These are phyloP conservation scores for Huiozyma naganishii DNA, from an alignment of 805 yeast species.

Conservation along the genomic window DNA sequence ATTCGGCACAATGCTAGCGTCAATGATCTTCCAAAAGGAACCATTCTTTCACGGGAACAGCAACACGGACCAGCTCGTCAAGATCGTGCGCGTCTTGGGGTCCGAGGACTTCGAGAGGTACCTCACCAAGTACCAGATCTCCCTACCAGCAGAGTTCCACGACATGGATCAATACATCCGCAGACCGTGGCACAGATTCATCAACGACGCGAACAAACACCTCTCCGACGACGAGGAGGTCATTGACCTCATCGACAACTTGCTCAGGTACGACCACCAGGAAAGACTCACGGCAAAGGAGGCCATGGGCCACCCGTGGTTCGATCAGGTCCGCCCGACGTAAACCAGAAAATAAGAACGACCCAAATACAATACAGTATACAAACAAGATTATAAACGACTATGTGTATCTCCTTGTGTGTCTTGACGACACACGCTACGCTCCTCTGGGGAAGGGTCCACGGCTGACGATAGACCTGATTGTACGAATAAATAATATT, in stretches of 20 bases:
- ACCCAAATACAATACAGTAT: background rate
- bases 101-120: slow-evolving; percentile 68
- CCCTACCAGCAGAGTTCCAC: slow-evolving; percentile 64
- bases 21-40: slow-evolving; percentile 80
- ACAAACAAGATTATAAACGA: background rate
- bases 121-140: slow-evolving; percentile 58
- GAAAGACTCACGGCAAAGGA: slow-evolving; percentile 81
- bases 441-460: too few species aligned
- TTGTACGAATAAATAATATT: too few species aligned
- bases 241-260: slow-evolving; percentile 68
- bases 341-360: slow-evolving; percentile 10
- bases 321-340: slow-evolving; percentile 3
- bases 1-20: slow-evolving; percentile 85
- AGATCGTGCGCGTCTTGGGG: slow-evolving; percentile 80
- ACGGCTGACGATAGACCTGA: too few species aligned
- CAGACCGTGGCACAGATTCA: slow-evolving; percentile 78
- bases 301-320: slow-evolving; percentile 57
- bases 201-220: slow-evolving; percentile 58
- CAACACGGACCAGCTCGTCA: slow-evolving; percentile 82
- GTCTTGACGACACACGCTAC: too few species aligned
- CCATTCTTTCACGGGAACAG: slow-evolving; percentile 90
- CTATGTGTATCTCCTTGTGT: background rate
- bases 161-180: slow-evolving; percentile 66
- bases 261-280: slow-evolving; percentile 79
- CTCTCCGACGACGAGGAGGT: slow-evolving; percentile 56